A percentile compares a stretch with the other conserved stretches of the same genome.
Evolutionary conservation across 148 eudicot genomes (phyloP).

Genomic region (Oxyria digyna): DNA sequence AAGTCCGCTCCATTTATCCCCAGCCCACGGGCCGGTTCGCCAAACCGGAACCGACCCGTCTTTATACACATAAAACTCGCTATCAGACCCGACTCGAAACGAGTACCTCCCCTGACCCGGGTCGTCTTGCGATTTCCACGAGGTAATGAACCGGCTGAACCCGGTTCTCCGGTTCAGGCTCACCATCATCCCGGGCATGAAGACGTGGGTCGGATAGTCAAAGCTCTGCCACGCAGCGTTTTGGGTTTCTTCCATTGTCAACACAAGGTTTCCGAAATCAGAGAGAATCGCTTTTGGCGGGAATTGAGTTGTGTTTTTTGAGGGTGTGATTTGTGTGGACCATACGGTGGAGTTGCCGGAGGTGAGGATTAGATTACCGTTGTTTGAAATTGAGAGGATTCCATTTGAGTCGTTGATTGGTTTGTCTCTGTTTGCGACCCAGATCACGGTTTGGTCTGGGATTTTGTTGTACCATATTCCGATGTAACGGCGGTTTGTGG

Average conservation of each 20-base stretch:
- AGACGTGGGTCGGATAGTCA: slow-evolving; percentile 33
- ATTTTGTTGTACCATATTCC: slow-evolving; percentile 24
- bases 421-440: slow-evolving; percentile 49
- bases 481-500: background rate
- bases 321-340: slow-evolving; percentile 27
- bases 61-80: slow-evolving; percentile 29
- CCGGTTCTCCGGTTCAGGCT: slow-evolving; percentile 30
- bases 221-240: slow-evolving; percentile 40
- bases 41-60: slow-evolving; percentile 9
- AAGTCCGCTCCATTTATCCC: slow-evolving; percentile 31
- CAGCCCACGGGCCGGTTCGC: slow-evolving; percentile 42
- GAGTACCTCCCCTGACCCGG: slow-evolving; percentile 33
- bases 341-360: slow-evolving; percentile 16
- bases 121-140: slow-evolving; percentile 37
- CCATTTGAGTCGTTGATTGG: slow-evolving; percentile 22
- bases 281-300: slow-evolving; percentile 13
- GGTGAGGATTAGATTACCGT: slow-evolving; percentile 20
- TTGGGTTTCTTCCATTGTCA: slow-evolving; percentile 7
- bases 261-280: slow-evolving; percentile 31
- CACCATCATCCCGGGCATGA: slow-evolving; percentile 31
- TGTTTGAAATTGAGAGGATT: slow-evolving; percentile 11
- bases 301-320: too few relatives aligned
- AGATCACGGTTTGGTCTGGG: slow-evolving; percentile 25
- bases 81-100: slow-evolving; percentile 13
- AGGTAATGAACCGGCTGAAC: slow-evolving; percentile 22